These are phyloP conservation scores for Eucalyptus rudis DNA, from an alignment of 345 rosid species.

Conservation along the genomic window DNA sequence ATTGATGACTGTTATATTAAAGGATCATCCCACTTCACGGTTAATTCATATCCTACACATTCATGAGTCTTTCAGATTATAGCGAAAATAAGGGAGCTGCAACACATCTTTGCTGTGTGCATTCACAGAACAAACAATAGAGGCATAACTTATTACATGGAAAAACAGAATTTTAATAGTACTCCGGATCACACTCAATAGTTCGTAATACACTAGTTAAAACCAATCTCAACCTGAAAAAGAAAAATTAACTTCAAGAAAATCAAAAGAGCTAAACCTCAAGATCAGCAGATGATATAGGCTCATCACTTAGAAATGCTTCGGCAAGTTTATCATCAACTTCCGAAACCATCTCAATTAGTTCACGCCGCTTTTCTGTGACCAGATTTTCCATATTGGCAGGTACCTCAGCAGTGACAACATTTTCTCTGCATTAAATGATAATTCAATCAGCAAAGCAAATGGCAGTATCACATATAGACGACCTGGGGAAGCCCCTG, in stretches of 20 bases:
- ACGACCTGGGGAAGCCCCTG: not conserved
- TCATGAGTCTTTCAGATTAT: not conserved
- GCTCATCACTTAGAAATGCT: conserved; percentile 75
- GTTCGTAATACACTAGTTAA: not conserved
- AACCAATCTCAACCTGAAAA: not conserved
- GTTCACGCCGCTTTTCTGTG: conserved; percentile 77
- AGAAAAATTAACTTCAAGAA: not conserved
- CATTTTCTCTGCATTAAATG: conserved; percentile 56
- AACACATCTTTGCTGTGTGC: not conserved
- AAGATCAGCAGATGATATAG: conserved; percentile 63
- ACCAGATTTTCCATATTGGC: conserved; percentile 65
- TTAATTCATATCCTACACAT: not conserved
- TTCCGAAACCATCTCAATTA: conserved; percentile 86
- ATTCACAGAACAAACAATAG: not conserved
- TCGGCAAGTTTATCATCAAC: conserved; percentile 95
- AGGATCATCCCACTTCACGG: not conserved
- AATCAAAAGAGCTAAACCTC: conserved; percentile 38
- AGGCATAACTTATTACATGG: not conserved
- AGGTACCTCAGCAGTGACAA: conserved; percentile 67
- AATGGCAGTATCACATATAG: not conserved
- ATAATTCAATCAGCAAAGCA: not conserved
- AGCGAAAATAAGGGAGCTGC: not conserved
- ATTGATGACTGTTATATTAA: not conserved
- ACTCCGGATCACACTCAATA: not conserved
- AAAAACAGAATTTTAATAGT: not conserved